Percentiles rank a stretch among this genome's conserved stretches.
Evolutionary conservation across 2,329 filamentous ascomycete species (phyloP).

Genomic region (Ophiostoma sp.): DNA sequence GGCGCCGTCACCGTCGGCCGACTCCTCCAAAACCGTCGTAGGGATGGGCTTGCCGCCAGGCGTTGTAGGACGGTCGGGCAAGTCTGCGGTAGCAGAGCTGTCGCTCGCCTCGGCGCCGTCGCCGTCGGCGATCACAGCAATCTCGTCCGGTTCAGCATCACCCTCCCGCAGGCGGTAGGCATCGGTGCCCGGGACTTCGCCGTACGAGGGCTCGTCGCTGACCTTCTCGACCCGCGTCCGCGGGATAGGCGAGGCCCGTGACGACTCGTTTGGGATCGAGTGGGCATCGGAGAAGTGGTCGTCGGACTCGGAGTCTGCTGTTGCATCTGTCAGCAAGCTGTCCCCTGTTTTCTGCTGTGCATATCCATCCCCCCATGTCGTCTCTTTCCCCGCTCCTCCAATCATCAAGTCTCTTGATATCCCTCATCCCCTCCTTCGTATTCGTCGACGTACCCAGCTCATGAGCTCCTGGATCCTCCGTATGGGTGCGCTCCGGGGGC

Average conservation of each 20-base stretch:
- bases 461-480: slow-evolving; percentile 59
- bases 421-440: not conserved
- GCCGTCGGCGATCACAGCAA: slow-evolving; percentile 49
- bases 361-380: not conserved
- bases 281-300: slow-evolving; percentile 70
- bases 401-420: not conserved
- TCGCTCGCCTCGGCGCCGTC: slow-evolving; percentile 23
- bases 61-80: slow-evolving; percentile 31
- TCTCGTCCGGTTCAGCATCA: slow-evolving; percentile 62
- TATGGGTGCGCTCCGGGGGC: slow-evolving; percentile 44
- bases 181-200: slow-evolving; percentile 62
- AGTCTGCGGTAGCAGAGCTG: not conserved
- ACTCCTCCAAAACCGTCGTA: slow-evolving; percentile 56
- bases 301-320: slow-evolving; percentile 61
- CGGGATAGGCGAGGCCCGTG: slow-evolving; percentile 54
- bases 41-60: slow-evolving; percentile 48
- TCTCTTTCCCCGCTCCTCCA: not conserved
- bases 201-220: slow-evolving; percentile 58
- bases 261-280: slow-evolving; percentile 49
- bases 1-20: slow-evolving; percentile 46
- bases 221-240: slow-evolving; percentile 60
- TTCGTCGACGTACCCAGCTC: slow-evolving; percentile 51
- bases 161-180: slow-evolving; percentile 56
- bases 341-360: not conserved
- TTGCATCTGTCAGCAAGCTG: slow-evolving; percentile 19